These are phyloP conservation scores for Cytospora mali DNA, from an alignment of 2,329 filamentous ascomycete genomes.

Conservation along the genomic window DNA sequence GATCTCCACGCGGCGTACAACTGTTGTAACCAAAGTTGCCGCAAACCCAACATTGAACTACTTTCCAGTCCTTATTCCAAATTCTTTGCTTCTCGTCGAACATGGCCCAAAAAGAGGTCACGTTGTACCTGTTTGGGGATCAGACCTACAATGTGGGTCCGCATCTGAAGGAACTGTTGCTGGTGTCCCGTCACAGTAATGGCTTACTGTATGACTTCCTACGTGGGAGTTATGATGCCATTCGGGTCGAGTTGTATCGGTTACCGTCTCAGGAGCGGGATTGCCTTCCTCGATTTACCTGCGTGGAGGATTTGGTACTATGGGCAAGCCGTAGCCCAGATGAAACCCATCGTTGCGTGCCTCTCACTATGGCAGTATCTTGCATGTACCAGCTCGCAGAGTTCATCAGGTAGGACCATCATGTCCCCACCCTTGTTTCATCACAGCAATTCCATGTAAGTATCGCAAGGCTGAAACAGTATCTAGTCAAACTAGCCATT, in stretches of 20 bases:
- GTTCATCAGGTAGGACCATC: constrained; percentile 17
- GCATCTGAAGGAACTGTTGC: constrained; percentile 25
- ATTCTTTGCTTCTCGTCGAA: not conserved
- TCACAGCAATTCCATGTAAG: not conserved
- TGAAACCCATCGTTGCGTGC: constrained; percentile 26
- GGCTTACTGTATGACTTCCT: constrained; percentile 24
- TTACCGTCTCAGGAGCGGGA: constrained; percentile 28
- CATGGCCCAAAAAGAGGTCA: constrained; percentile 7
- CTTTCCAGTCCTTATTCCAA: not conserved
- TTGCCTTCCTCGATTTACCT: constrained; percentile 31
- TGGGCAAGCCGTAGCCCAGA: constrained; percentile 27
- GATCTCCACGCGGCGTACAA: not conserved
- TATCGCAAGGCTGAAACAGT: too few relatives aligned
- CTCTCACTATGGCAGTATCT: constrained; percentile 32
- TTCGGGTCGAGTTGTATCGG: constrained; percentile 15
- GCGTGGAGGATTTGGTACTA: constrained; percentile 30
- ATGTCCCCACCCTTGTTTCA: not conserved
- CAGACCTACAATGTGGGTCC: constrained; percentile 31
- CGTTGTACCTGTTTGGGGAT: constrained; percentile 31
- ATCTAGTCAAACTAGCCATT: constrained; percentile 7
- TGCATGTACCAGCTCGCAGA: constrained; percentile 14
- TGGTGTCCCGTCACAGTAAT: constrained; percentile 19
- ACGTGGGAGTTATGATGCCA: not conserved
- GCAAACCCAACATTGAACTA: not conserved
- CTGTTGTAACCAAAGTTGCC: not conserved